Evolutionary conservation across 768 basidiomycete genomes (phyloP).

Genomic region (Chlorophyllum brunneum): DNA sequence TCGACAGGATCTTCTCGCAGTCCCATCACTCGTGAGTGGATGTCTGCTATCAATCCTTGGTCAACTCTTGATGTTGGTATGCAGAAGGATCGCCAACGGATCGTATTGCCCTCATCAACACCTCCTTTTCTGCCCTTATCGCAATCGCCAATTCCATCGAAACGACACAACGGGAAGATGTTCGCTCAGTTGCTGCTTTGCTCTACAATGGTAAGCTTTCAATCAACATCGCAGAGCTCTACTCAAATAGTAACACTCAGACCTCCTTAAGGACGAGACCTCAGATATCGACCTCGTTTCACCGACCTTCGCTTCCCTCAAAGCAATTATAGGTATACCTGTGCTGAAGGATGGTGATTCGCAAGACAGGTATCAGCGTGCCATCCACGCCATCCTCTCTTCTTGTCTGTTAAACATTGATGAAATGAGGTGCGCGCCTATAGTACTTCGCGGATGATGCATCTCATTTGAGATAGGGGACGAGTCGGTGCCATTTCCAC

Average conservation of each 20-base stretch:
- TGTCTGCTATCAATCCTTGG: neutral
- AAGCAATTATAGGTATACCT: conserved; percentile 61
- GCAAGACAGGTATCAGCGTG: conserved; percentile 49
- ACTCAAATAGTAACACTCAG: conserved; percentile 27
- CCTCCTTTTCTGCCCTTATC: conserved; percentile 59
- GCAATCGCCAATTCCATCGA: conserved; percentile 56
- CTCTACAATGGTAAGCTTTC: conserved; percentile 65
- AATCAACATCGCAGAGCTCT: neutral
- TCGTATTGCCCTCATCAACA: conserved; percentile 59
- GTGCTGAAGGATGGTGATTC: conserved; percentile 35
- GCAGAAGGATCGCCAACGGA: conserved; percentile 52
- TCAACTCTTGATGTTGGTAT: conserved; percentile 10
- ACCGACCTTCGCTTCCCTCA: conserved; percentile 77
- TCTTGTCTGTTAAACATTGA: conserved; percentile 84
- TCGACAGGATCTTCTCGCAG: conserved; percentile 55
- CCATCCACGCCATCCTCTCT: conserved; percentile 81
- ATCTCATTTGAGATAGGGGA: conserved; percentile 46
- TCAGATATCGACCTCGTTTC: conserved; percentile 76
- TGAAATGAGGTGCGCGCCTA: conserved; percentile 72
- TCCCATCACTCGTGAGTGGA: conserved; percentile 46
- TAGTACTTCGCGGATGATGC: neutral
- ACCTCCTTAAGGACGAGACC: conserved; percentile 83
- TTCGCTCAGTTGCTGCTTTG: conserved; percentile 73
- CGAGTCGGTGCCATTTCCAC: conserved; percentile 72
- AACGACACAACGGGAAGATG: conserved; percentile 60